phyloP scores from a whole-genome alignment of 2,329 filamentous ascomycete genomes.

The Aspergillus pseudoterreus region DNA sequence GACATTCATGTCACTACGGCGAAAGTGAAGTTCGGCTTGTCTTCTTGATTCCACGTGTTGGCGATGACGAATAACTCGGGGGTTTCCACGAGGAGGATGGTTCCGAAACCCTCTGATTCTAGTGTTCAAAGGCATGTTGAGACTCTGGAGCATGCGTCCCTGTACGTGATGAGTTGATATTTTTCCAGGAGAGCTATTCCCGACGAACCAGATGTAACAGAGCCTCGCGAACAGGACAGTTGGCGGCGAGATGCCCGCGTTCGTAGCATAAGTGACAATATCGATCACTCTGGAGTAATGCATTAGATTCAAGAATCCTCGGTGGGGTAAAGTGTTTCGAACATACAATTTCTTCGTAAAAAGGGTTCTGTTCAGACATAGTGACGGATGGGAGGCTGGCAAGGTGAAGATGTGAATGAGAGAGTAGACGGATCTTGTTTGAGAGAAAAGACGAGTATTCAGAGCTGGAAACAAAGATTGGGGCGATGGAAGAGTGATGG shows the following conservation, averaged over 20 bases:
- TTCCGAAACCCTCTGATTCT: background rate
- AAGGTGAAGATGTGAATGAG: too few species aligned
- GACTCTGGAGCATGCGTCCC: background rate
- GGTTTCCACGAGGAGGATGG: background rate
- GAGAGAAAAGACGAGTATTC: too few species aligned
- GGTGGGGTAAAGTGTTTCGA: too few species aligned
- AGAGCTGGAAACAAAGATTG: too few species aligned
- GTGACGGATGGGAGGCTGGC: too few species aligned
- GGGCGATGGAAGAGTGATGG: too few species aligned
- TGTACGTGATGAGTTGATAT: background rate
- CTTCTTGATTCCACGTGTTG: background rate
- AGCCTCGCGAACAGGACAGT: background rate
- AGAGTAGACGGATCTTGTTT: too few species aligned
- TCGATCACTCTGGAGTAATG: too few species aligned
- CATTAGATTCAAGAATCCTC: too few species aligned
- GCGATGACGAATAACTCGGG: background rate
- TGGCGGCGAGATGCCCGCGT: background rate
- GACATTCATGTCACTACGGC: background rate
- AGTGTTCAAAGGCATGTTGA: background rate
- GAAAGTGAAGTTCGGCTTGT: background rate
- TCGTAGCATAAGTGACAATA: conserved; percentile 2
- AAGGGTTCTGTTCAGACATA: too few species aligned
- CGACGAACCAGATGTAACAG: background rate
- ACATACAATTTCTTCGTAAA: too few species aligned
- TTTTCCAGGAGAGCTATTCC: background rate